Evolutionary conservation across 495 filamentous ascomycete species (phyloP), one percentile per base, ranked within the genome.

Genomic region (Neurospora sp.): DNA sequence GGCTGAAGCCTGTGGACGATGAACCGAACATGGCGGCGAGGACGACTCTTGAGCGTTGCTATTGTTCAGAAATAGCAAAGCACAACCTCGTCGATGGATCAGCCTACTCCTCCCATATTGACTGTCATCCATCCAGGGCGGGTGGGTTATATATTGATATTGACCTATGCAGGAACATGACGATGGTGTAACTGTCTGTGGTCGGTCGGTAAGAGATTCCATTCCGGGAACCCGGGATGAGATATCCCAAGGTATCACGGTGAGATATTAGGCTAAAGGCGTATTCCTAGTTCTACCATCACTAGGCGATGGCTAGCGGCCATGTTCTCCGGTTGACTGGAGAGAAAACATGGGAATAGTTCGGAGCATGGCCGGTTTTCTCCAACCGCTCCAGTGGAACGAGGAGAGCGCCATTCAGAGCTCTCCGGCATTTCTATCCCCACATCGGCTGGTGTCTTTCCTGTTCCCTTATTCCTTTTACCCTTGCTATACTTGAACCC

Each of bases 201-300:
- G 48, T 31, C 5, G 12, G 48, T 31, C 5, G 48, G 12, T 61
- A 31, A 61, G 10, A 61, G 22, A 59, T 9, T 61, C 12, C 27
- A 40, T 10, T 42, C 74, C 72, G 74, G 40, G 68, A 70, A 73
- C 48, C 73, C 73, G 76, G 70, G 71, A 75, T 69, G 42, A 73
- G 70, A 20, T 6, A 44, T 44, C 16, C 40, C 14, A 61, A 76
- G 22, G 53, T 61, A 61, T 14, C 22, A 31, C 12, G 53, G 22
- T 61, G 12, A 35, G 53, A 8, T 31, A 27, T 76, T 71, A 77
- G 76, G 76, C 76, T 77, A 77, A 77, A 76, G 8, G 59, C n/a
- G 16, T 12, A 40, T 59, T 12, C 71, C 39, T 8, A 27, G 16
- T 27, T 40, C 44, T 73, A 45, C 71, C 70, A 70, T 38, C 44